phyloP scores from a whole-genome alignment of 495 filamentous ascomycete genomes.

The Penicillium bialowiezense region DNA sequence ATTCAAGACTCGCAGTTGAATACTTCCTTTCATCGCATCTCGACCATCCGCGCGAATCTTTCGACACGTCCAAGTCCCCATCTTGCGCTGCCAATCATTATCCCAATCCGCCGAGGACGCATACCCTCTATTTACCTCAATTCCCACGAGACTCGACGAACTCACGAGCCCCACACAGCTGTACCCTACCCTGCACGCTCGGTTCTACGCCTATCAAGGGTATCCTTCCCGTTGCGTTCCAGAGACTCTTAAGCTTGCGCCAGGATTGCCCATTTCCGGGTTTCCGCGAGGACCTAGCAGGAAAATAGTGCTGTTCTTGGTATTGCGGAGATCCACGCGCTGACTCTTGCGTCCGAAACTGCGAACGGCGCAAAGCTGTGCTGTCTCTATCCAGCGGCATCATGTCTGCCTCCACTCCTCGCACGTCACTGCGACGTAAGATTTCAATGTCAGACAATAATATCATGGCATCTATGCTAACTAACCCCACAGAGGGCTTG shows the following conservation, averaged over 20 bases:
- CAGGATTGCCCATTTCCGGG: neutral
- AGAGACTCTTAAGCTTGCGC: neutral
- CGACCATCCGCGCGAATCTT: constrained; percentile 5
- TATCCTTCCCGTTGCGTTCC: neutral
- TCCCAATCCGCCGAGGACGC: neutral
- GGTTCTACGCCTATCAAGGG: constrained; percentile 7
- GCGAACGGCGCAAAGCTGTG: neutral
- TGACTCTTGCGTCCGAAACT: neutral
- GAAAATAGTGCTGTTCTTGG: too few species aligned
- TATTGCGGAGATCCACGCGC: too few species aligned
- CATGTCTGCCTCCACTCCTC: constrained; percentile 27
- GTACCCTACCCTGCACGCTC: neutral
- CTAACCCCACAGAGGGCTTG: constrained; percentile 37
- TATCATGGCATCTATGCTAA: constrained; percentile 10
- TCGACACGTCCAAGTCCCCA: neutral
- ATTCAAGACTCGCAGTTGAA: neutral
- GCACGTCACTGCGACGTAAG: constrained; percentile 30
- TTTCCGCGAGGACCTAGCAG: neutral
- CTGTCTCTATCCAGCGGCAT: constrained; percentile 5
- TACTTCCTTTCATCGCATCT: constrained; percentile 9
- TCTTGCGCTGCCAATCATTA: neutral
- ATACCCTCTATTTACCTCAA: neutral
- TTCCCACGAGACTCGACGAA: neutral
- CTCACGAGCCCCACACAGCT: neutral
- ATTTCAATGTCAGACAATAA: neutral